These are phyloP conservation scores for Claviceps sp. DNA, from an alignment of 2,329 filamentous ascomycete species.

Conservation along the genomic window DNA sequence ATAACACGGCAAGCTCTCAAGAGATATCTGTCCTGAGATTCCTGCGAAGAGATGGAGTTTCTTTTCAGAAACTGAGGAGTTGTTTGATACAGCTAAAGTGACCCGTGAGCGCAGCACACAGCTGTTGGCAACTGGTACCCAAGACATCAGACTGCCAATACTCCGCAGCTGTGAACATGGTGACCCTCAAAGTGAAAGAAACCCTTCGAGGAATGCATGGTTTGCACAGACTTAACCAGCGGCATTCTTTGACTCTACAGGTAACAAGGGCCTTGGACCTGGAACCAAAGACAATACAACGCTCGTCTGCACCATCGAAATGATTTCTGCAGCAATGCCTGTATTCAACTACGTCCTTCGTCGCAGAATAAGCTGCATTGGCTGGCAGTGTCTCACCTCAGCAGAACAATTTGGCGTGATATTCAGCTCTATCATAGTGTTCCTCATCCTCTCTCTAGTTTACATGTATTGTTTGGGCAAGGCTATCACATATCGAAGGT, in stretches of 20 bases:
- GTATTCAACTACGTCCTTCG: neutral
- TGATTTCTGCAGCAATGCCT: neutral
- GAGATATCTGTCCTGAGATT: no score
- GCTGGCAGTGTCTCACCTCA: conserved; percentile 27
- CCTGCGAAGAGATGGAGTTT: neutral
- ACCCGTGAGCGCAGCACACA: neutral
- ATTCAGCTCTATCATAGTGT: conserved; percentile 19
- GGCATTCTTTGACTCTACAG: no score
- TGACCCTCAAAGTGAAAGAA: neutral
- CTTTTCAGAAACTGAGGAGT: neutral
- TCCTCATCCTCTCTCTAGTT: conserved; percentile 15
- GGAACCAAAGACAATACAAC: neutral
- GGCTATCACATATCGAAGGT: conserved; percentile 4
- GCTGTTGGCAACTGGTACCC: neutral
- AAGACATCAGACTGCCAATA: neutral
- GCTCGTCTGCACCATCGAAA: neutral
- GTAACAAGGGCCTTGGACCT: no score
- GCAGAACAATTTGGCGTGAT: conserved; percentile 26
- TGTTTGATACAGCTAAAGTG: neutral
- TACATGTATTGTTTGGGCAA: conserved; percentile 23
- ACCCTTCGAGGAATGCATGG: neutral
- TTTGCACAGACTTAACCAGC: neutral
- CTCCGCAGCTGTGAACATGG: neutral
- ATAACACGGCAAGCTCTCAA: neutral
- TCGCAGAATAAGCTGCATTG: conserved; percentile 12